phyloP scores from a whole-genome alignment of 495 filamentous ascomycete genomes.

The Penicillium malachiteum region DNA sequence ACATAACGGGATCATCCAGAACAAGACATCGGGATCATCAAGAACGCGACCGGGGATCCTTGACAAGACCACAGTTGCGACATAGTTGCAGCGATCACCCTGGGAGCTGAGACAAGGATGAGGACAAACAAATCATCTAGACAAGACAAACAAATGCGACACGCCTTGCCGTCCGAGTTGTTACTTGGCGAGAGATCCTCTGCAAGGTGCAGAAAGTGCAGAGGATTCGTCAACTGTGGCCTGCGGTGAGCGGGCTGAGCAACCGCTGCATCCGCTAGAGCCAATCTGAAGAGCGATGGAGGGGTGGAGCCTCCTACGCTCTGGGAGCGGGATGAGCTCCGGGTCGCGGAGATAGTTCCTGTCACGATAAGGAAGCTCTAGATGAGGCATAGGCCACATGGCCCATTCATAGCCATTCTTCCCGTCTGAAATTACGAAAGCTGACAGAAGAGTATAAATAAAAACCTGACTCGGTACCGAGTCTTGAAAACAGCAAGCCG shows the following conservation, averaged over 20 bases:
- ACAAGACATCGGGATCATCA: too few relatives aligned
- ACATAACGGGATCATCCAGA: not conserved
- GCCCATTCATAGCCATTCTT: too few relatives aligned
- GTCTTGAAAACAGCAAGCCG: too few relatives aligned
- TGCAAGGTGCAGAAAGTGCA: not conserved
- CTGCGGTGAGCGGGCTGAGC: conserved; percentile 31
- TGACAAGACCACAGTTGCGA: not conserved
- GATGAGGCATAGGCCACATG: too few relatives aligned
- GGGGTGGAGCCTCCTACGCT: conserved; percentile 21
- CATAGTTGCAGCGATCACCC: not conserved
- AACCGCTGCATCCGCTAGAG: conserved; percentile 16
- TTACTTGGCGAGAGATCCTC: not conserved
- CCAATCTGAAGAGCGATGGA: conserved; percentile 7
- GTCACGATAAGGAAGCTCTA: conserved; percentile 27
- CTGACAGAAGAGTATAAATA: too few relatives aligned
- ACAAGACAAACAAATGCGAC: not conserved
- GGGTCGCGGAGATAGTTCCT: conserved; percentile 53
- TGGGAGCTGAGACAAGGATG: not conserved
- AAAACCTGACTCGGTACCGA: too few relatives aligned
- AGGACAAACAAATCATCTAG: not conserved
- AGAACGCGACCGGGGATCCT: too few relatives aligned
- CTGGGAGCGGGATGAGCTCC: conserved; percentile 52
- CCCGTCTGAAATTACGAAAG: too few relatives aligned
- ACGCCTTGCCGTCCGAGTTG: not conserved
- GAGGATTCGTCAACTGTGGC: not conserved